Evolutionary conservation across 176 grass and related monocot genomes (phyloP), one percentile per base, ranked within the genome.

Genomic region (Poa pratensis): DNA sequence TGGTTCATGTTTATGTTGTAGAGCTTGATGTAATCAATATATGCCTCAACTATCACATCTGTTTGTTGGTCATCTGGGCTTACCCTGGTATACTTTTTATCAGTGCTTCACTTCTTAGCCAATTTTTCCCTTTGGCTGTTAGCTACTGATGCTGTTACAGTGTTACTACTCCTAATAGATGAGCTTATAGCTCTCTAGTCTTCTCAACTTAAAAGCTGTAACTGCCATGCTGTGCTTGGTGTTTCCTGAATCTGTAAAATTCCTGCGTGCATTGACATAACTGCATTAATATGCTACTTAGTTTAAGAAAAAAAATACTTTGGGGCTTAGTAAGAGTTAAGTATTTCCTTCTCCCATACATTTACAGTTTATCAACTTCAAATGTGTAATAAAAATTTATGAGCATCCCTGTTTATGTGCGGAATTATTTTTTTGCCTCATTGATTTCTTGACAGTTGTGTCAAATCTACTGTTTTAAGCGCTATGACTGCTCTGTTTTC

Each of bases 401-500:
- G 64, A 17, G 5, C 11, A 46, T 78, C 1, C 61, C 22, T 69
- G 20, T 77, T 42, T 37, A 40, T 81, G 3, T 52, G 69, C 13
- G 32, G 15, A 46, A n/a, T n/a, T 9, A 57, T 7, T 9, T 57
- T 23, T 18, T 75, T 51, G 27, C 24, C 61, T 69, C 6, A 30
- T 77, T 26, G 16, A 1, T 82, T 62, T 43, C 1, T 49, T 37
- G 24, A 7, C 24, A 49, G 27, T 48, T 54, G 13, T 76, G 13
- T 30, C 22, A 68, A 55, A 82, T 83, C 5, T 59, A 20, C 16
- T 48, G 39, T 75, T 84, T 42, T 80, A 59, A 87, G 74, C 82
- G 73, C 19, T 61, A 2, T 37, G 15, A 5, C 77, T 90, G 40
- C 82, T 84, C 59, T 46, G 9, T 82, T 95, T 84, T 84, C 90